Evolutionary conservation across 805 yeast species (phyloP).

Genomic region (Saturnispora sekii): DNA sequence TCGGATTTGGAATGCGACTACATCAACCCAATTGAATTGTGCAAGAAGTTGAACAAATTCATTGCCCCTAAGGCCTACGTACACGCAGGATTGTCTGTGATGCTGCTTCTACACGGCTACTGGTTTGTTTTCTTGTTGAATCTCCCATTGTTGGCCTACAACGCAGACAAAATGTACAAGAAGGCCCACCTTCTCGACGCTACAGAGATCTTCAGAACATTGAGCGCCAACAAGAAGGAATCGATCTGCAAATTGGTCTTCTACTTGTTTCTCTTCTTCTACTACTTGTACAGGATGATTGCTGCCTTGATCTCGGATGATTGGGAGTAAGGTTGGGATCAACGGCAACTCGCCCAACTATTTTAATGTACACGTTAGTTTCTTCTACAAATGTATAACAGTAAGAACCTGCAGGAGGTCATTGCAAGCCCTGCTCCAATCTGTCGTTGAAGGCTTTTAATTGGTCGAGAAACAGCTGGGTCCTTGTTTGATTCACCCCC

Average conservation of each 20-base stretch:
- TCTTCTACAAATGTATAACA: not conserved
- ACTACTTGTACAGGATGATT: slow-evolving; percentile 91
- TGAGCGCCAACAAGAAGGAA: slow-evolving; percentile 88
- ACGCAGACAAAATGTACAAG: slow-evolving; percentile 66
- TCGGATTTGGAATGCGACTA: slow-evolving; percentile 94
- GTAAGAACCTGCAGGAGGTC: not conserved
- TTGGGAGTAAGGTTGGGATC: not conserved
- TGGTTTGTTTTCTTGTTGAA: slow-evolving; percentile 85
- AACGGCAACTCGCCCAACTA: not conserved
- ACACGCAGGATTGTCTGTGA: slow-evolving; percentile 59
- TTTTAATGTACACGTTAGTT: not conserved
- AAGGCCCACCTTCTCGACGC: slow-evolving; percentile 89
- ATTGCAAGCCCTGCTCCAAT: slow-evolving; percentile 10
- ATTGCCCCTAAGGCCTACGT: slow-evolving; percentile 83
- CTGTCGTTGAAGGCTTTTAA: slow-evolving; percentile 22
- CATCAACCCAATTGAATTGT: slow-evolving; percentile 93
- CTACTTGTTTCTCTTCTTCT: slow-evolving; percentile 88
- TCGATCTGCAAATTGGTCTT: slow-evolving; percentile 83
- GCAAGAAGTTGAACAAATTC: slow-evolving; percentile 84
- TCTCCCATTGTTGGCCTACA: slow-evolving; percentile 76
- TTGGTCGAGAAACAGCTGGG: slow-evolving; percentile 20
- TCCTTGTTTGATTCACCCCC: too few species aligned
- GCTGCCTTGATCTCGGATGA: slow-evolving; percentile 79
- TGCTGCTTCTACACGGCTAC: slow-evolving; percentile 79
- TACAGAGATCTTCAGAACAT: slow-evolving; percentile 92